Evolutionary conservation across 2,329 filamentous ascomycete species (phyloP), one percentile per base, ranked within the genome.

Genomic region (Fusarium nanum): DNA sequence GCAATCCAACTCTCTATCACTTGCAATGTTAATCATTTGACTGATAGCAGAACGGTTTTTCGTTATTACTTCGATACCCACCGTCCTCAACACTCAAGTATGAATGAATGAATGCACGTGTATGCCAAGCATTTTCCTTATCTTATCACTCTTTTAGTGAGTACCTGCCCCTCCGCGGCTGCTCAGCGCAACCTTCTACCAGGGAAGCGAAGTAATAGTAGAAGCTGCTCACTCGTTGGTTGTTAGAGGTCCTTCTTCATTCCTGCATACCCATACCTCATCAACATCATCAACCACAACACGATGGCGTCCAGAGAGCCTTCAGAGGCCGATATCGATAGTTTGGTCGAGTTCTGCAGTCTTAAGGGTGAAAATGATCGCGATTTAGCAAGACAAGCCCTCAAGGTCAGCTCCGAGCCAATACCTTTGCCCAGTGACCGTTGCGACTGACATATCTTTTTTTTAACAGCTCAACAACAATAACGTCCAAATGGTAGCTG

Each of bases 401-500:
- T 85, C 44, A 83, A 81, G 80, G 82, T 83, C 63, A 49, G 54
- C 54, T 57, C 47, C 20, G 53, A 28, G 23, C 20, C 40, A 45
- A 27, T 22, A 30, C 28, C 14, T 45, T 28, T 20, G 42, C 47
- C 25, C 40, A 45, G 47, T 34, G 23, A 40, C n/a, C 30, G 18
- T 55, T 45, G 41, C 45, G 41, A 56, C 69, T 72, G 22, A 72
- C 62, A 48, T 55, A 27, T 10, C 18, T 50, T 25, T 50, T 22
- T 14, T n/a, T 54, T 20, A 12, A 37, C 46, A 80, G 78, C 77
- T 75, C 63, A 81, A 87, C 67, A 81, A 80, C 37, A 80, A 83
- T 46, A 83, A 85, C 69, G 71, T 84, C 34, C 80, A 86, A 46
- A 77, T 80, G 23, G 87, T 89, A 3, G 75, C 86, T 2, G 81